Evolutionary conservation across 768 basidiomycete genomes (phyloP), one percentile per base, ranked within the genome.

Genomic region (Boletus rubropictus): DNA sequence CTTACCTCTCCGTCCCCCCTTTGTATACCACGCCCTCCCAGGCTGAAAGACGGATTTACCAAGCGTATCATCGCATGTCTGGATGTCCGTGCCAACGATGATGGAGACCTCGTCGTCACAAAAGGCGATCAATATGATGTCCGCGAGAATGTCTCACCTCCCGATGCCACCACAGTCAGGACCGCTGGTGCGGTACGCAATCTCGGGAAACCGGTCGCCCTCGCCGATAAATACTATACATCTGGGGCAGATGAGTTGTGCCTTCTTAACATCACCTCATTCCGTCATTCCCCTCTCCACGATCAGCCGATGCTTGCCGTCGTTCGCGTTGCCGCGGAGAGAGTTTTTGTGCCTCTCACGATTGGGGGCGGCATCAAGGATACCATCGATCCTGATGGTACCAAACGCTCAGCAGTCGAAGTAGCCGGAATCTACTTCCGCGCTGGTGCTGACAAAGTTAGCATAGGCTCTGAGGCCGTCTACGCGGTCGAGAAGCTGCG

Each of bases 61-160:
- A 97, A 90, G 66, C 88, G 96, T 39, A 86, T 99, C 63, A 80
- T 98, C 53, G 95, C 96, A 14, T 97, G 95, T 66, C 82, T 99
- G 80, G 96, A 99, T 65, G 95, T 99, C 18, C 85, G 96, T 37
- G 81, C 93, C 17, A 98, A 98, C 66, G 96, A 99, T 64, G 65
- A 82, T 12, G 96, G 96, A 24, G 96, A 99, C 65, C 82, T 99
- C 44, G 93, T 99, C 49, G 96, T 99, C 1, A 99, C 96, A 35
- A 99, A 99, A 71, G 96, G 96, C 48, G 96, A 99, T 67, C 96
- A 96, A 65, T 99, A 99, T 70, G 92, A 97, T 64, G 94, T 97
- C 15, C 89, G 94, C 44, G 94, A 97, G 68, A 91, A 85, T 59
- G 63, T 48, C 38, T 46, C 46, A 44, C 44, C 63, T n/a, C 54